These are phyloP conservation scores for Favolaschia claudopus DNA, from an alignment of 768 basidiomycete genomes.

Conservation along the genomic window DNA sequence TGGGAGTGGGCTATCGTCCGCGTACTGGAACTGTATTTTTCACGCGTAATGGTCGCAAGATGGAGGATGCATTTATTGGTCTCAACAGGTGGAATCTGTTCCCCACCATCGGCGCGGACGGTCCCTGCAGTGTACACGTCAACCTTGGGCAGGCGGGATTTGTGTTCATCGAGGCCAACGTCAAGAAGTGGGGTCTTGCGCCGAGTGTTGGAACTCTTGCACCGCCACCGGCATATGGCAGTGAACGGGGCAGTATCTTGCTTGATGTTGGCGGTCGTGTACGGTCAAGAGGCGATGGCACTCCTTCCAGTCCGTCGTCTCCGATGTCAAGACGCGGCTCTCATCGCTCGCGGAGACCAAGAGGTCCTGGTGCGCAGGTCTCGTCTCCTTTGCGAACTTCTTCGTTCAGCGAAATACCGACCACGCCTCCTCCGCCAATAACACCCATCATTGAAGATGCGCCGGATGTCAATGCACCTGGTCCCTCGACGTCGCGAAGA, in stretches of 20 bases:
- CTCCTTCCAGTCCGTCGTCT: constrained; percentile 52
- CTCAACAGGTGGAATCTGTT: constrained; percentile 93
- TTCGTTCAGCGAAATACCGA: constrained; percentile 48
- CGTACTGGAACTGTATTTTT: constrained; percentile 98
- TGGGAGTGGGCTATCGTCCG: constrained; percentile 95
- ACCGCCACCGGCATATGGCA: constrained; percentile 97
- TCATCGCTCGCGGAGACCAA: constrained; percentile 68
- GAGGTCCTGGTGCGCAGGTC: constrained; percentile 53
- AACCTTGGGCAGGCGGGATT: constrained; percentile 98
- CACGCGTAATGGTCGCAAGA: constrained; percentile 96
- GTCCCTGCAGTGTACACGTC: constrained; percentile 95
- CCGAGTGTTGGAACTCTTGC: constrained; percentile 97
- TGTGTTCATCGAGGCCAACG: constrained; percentile 99
- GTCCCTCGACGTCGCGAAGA: constrained; percentile 56
- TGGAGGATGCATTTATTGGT: constrained; percentile 95
- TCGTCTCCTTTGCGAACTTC: constrained; percentile 75
- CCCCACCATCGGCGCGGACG: constrained; percentile 96
- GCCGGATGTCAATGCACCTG: constrained; percentile 52
- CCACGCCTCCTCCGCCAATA: constrained; percentile 72
- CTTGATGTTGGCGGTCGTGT: constrained; percentile 84
- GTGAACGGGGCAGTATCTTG: constrained; percentile 94
- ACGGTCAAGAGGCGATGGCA: constrained; percentile 45
- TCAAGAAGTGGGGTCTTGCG: constrained; percentile 99
- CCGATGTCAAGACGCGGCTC: constrained; percentile 50
- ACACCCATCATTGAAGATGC: constrained; percentile 78